Evolutionary conservation across 148 eudicot species (phyloP).

Genomic region (Vaccinium darrowii): DNA sequence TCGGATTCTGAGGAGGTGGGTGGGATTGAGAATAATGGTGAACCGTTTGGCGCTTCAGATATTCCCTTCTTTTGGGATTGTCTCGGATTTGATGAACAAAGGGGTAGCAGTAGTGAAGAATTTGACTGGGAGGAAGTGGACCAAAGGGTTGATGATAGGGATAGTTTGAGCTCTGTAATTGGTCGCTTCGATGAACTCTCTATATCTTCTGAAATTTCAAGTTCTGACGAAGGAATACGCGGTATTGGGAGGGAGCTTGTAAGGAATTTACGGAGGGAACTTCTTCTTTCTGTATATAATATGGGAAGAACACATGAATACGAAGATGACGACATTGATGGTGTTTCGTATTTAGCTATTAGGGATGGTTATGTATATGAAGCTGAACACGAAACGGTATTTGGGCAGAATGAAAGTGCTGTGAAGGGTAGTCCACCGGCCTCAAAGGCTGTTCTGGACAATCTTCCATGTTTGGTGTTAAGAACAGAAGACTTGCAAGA

Average conservation of each 20-base stretch:
- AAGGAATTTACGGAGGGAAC: slow-evolving; percentile 67
- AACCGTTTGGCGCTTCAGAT: slow-evolving; percentile 33
- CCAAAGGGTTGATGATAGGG: slow-evolving; percentile 33
- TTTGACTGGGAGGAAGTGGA: slow-evolving; percentile 52
- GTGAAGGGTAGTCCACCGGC: slow-evolving; percentile 87
- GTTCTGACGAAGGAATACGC: slow-evolving; percentile 29
- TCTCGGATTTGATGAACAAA: slow-evolving; percentile 39
- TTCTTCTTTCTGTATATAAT: slow-evolving; percentile 65
- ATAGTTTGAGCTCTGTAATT: slow-evolving; percentile 36
- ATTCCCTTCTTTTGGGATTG: slow-evolving; percentile 56
- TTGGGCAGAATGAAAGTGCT: slow-evolving; percentile 59
- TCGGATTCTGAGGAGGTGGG: slow-evolving; percentile 59
- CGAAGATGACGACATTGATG: slow-evolving; percentile 39
- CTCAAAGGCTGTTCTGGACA: slow-evolving; percentile 62
- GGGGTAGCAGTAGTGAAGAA: slow-evolving; percentile 14
- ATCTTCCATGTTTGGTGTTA: slow-evolving; percentile 46
- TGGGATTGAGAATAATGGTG: slow-evolving; percentile 21
- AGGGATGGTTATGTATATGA: slow-evolving; percentile 27
- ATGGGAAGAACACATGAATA: slow-evolving; percentile 34
- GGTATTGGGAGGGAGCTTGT: slow-evolving; percentile 36
- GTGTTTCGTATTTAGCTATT: slow-evolving; percentile 16
- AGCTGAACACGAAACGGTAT: slow-evolving; percentile 40
- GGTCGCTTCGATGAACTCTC: slow-evolving; percentile 51
- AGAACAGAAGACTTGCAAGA: slow-evolving; percentile 39
- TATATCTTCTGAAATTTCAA: slow-evolving; percentile 39